Evolutionary conservation across 2,329 filamentous ascomycete species (phyloP).

Genomic region (Aspergillus amoenus): DNA sequence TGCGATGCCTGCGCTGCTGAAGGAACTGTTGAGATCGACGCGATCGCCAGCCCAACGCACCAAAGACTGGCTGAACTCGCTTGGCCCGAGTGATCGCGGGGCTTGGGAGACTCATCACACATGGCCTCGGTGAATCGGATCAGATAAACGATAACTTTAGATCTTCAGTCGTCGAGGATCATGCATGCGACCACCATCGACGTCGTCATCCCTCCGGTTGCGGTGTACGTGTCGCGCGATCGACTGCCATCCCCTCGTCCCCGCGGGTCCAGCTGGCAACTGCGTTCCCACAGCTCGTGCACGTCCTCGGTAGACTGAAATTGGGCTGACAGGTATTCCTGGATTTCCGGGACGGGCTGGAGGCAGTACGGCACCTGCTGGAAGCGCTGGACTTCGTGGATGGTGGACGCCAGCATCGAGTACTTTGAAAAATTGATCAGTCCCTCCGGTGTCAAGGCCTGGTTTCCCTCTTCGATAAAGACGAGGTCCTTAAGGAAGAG

Average conservation of each 20-base stretch:
- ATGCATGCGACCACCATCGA: slow-evolving; percentile 1
- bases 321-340: slow-evolving; percentile 74
- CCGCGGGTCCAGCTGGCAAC: slow-evolving; percentile 75
- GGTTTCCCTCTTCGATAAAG: slow-evolving; percentile 95
- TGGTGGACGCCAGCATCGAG: slow-evolving; percentile 18
- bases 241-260: background rate
- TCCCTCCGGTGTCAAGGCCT: slow-evolving; percentile 85
- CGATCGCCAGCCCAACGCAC: too few relatives aligned
- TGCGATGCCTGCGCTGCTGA: too few relatives aligned
- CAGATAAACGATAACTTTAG: too few relatives aligned
- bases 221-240: background rate
- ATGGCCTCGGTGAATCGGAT: too few relatives aligned
- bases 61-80: too few relatives aligned
- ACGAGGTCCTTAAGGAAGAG: slow-evolving; percentile 93
- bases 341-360: slow-evolving; percentile 80
- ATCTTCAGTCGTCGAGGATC: background rate
- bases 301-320: slow-evolving; percentile 90
- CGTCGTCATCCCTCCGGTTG: slow-evolving; percentile 2
- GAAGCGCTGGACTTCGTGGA: slow-evolving; percentile 74
- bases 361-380: slow-evolving; percentile 88
- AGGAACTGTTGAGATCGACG: too few relatives aligned
- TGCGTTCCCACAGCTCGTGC: slow-evolving; percentile 97
- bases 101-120: too few relatives aligned
- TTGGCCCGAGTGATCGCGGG: too few relatives aligned
- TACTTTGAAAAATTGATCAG: slow-evolving; percentile 58